phyloP scores from a whole-genome alignment of 2,329 filamentous ascomycete species.

The Alternaria sp. region DNA sequence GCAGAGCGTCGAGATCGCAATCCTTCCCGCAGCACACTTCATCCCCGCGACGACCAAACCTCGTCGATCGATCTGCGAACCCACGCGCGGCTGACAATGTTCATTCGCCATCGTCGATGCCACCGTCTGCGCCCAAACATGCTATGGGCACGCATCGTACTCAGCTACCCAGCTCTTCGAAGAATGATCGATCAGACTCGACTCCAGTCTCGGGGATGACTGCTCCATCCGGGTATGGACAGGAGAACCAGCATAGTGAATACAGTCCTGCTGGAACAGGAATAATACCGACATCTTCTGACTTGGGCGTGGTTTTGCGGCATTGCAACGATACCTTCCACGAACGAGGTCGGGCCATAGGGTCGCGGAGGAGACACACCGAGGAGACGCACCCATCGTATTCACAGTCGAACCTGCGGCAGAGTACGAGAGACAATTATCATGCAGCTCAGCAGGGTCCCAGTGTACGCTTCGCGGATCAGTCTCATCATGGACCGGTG shows the following conservation, averaged over 20 bases:
- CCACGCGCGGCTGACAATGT: slow-evolving; percentile 7
- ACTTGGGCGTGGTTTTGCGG: slow-evolving; percentile 32
- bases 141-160: neutral
- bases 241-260: neutral
- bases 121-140: slow-evolving; percentile 12
- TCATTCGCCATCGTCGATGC: slow-evolving; percentile 26
- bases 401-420: neutral
- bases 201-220: neutral
- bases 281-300: slow-evolving; percentile 27
- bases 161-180: neutral
- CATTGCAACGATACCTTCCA: slow-evolving; percentile 33
- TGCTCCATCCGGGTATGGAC: neutral
- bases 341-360: slow-evolving; percentile 5
- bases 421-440: neutral
- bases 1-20: slow-evolving; percentile 28
- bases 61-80: slow-evolving; percentile 15
- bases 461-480: slow-evolving; percentile 21
- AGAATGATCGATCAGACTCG: neutral
- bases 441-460: slow-evolving; percentile 9
- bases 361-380: neutral
- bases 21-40: slow-evolving; percentile 30
- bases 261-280: neutral
- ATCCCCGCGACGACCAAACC: slow-evolving; percentile 24
- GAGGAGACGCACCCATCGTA: neutral
- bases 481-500: slow-evolving; percentile 6